phyloP scores from a whole-genome alignment of 768 basidiomycete genomes.

The Termitomyces sp. region DNA sequence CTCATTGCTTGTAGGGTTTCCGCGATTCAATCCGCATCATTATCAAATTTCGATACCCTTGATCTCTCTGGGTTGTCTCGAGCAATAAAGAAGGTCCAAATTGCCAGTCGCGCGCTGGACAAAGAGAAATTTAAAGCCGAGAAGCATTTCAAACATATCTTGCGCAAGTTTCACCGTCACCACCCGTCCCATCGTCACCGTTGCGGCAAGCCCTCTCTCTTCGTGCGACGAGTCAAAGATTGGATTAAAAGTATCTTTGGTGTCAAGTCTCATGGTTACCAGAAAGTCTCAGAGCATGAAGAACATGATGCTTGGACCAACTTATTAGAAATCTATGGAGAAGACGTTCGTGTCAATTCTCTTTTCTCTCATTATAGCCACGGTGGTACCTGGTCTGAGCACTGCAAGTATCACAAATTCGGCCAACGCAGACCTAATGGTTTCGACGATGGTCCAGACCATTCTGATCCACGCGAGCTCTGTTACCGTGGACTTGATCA shows the following conservation, averaged over 20 bases:
- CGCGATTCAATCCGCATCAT: slow-evolving; percentile 26
- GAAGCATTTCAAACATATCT: slow-evolving; percentile 39
- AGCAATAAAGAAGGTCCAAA: slow-evolving; percentile 41
- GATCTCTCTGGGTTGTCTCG: slow-evolving; percentile 40
- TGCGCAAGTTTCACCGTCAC: slow-evolving; percentile 31
- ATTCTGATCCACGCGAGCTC: neutral
- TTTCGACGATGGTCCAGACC: neutral
- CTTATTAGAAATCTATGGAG: slow-evolving; percentile 20
- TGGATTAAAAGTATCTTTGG: slow-evolving; percentile 36
- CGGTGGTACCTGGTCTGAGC: neutral
- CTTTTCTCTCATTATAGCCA: slow-evolving; percentile 1
- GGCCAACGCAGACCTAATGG: neutral
- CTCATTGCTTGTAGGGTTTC: slow-evolving; percentile 40
- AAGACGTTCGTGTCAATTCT: slow-evolving; percentile 6
- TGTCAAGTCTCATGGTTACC: slow-evolving; percentile 23
- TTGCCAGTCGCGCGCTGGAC: slow-evolving; percentile 51
- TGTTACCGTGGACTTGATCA: neutral
- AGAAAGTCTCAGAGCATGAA: neutral
- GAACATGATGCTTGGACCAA: slow-evolving; percentile 25
- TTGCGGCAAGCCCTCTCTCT: slow-evolving; percentile 17
- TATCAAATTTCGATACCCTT: slow-evolving; percentile 14
- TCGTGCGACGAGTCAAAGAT: slow-evolving; percentile 20
- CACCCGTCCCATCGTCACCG: slow-evolving; percentile 12
- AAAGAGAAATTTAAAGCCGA: slow-evolving; percentile 54
- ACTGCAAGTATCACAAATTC: neutral